Percentiles rank a stretch among this genome's conserved stretches.
Evolutionary conservation across 495 filamentous ascomycete species (phyloP).

Genomic region (Penicillium simplicissimum): DNA sequence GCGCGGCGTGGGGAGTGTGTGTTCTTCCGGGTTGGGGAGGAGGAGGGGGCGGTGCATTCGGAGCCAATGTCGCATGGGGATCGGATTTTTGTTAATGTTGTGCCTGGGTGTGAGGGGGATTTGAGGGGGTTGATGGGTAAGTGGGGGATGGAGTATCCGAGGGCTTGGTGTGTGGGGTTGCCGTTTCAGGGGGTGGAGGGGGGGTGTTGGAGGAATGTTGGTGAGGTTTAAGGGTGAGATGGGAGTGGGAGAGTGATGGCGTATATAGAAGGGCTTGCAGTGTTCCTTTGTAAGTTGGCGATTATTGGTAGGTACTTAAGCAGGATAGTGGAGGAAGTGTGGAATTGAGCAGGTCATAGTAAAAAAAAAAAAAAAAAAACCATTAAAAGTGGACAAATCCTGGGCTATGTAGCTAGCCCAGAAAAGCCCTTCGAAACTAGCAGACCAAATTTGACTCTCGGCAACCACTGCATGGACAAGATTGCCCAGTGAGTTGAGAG

Average conservation of each 20-base stretch:
- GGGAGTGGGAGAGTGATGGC: neutral
- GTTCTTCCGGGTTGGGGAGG: slow-evolving; percentile 29
- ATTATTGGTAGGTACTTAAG: too few species aligned
- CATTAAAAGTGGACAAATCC: too few species aligned
- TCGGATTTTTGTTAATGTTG: slow-evolving; percentile 31
- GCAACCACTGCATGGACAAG: too few species aligned
- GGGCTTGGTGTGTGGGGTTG: slow-evolving; percentile 31
- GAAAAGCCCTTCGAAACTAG: too few species aligned
- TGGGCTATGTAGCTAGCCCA: too few species aligned
- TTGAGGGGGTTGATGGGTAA: slow-evolving; percentile 23
- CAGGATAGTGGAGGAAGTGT: too few species aligned
- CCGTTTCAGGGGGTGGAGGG: slow-evolving; percentile 13
- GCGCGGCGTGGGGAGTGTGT: slow-evolving; percentile 22
- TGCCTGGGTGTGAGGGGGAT: slow-evolving; percentile 25
- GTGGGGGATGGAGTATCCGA: slow-evolving; percentile 34
- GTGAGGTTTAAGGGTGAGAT: slow-evolving; percentile 8
- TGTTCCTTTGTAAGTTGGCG: too few species aligned
- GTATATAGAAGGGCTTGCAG: too few species aligned
- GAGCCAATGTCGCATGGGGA: slow-evolving; percentile 26
- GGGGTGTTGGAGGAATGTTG: slow-evolving; percentile 17
- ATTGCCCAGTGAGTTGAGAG: too few species aligned
- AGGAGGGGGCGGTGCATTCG: slow-evolving; percentile 26
- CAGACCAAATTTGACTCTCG: too few species aligned
- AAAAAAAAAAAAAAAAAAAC: too few species aligned
- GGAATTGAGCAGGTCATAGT: too few species aligned